Percentiles rank a stretch among this genome's conserved stretches.
Conservation (phyloP, 2,329 filamentous ascomycete species). For the Aspergillus quadricinctus region DNA sequence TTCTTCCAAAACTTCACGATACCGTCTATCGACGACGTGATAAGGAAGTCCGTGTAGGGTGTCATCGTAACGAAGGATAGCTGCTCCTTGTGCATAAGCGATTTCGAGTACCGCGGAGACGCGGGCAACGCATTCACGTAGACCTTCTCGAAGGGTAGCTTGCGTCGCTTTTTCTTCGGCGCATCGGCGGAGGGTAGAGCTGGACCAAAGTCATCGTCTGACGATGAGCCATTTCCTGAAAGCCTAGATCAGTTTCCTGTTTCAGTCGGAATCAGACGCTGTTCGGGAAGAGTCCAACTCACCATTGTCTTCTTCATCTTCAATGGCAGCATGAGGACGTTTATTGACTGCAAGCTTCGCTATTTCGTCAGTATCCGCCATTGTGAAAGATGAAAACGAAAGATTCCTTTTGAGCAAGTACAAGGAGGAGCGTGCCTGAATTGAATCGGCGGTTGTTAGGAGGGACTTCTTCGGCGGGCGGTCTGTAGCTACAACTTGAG, state of each 20-base stretch:
- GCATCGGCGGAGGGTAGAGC: constrained; percentile 75
- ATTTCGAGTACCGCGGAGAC: constrained; percentile 81
- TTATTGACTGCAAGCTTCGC: constrained; percentile 40
- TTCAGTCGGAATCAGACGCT: neutral
- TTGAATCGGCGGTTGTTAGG: neutral
- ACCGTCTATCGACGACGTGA: constrained; percentile 91
- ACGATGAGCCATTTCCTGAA: constrained; percentile 53
- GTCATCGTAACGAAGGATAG: constrained; percentile 84
- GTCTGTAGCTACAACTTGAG: constrained; percentile 15
- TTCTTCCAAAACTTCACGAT: constrained; percentile 99
- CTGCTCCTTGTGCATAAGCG: constrained; percentile 97
- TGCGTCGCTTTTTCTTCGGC: constrained; percentile 85
- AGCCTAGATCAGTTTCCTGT: constrained; percentile 11
- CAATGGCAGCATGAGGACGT: constrained; percentile 55
- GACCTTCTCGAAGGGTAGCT: constrained; percentile 89
- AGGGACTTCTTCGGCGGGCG: constrained; percentile 8
- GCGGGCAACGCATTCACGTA: constrained; percentile 85
- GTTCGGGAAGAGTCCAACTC: constrained; percentile 8
- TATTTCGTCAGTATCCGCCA: constrained; percentile 27
- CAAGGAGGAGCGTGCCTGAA: constrained; percentile 1
- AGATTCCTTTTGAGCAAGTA: neutral
- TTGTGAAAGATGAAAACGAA: constrained; percentile 10
- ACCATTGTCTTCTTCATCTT: constrained; percentile 43
- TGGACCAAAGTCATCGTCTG: constrained; percentile 86
- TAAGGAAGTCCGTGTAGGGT: constrained; percentile 86